Evolutionary conservation across 2,329 filamentous ascomycete species (phyloP), one percentile per base, ranked within the genome.

Genomic region (Daldinia eschscholtzii): DNA sequence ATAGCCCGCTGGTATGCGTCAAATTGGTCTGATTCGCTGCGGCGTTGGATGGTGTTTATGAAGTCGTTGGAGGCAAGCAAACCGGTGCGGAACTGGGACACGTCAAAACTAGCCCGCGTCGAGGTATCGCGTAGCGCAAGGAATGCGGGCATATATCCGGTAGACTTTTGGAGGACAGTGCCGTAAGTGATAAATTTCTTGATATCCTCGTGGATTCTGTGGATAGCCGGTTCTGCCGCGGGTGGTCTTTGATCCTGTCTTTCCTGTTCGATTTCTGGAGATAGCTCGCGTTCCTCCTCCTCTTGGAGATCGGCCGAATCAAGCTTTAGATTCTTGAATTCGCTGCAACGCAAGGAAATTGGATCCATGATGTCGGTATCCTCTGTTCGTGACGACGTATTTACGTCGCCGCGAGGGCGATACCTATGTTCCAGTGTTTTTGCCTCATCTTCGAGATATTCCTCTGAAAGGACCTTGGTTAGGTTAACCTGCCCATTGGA

Each of bases 271-370:
- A 87, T 83, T 67, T 93, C 90, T 0, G 88, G 88, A 0, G 87
- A 82, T 0, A 93, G 80, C 68, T 93, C 91, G 0, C 90, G 83
- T 74, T 93, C 91, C 70, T 93, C 89, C 64, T 93, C 91, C 72
- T 92, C 89, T 2, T 87, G 79, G 0, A 92, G 77, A 0, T 79
- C 78, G 0, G 81, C 79, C 0, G 80, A 73, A 0, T 76, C 70
- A 5, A 73, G 72, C 1, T 77, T 70, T 0, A 70, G 42, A 2
- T 77, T 69, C 0, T 75, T 76, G 60, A 84, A 82, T 10, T 83
- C 75, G 0, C 67, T 56, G 64, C 82, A 84, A 28, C 80, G 80
- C 2, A 57, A 15, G 18, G 78, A 70, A 30, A 74, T 77, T 5
- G 56, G 56, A 41, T 70, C 67, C 18, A 15, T 44, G 9, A 5